Evolutionary conservation across 371 early-diverging fungal species (phyloP).

Genomic region (Rhizopus microsporus): DNA sequence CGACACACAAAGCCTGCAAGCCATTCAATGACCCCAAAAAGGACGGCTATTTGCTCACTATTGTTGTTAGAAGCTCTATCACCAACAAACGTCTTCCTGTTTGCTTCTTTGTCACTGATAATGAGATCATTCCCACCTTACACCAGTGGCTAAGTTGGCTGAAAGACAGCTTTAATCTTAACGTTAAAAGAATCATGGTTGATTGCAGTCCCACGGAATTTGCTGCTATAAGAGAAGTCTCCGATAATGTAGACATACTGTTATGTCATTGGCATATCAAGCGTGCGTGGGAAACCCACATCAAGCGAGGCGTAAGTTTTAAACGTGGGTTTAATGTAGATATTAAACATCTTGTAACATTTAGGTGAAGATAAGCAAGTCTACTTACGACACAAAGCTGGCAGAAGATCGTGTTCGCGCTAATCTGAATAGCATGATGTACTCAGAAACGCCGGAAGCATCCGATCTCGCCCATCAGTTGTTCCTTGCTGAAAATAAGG

Average conservation of each 20-base stretch:
- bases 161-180: neutral
- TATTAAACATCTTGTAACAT: no score
- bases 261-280: slow-evolving; percentile 18
- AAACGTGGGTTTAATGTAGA: no score
- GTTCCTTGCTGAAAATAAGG: no score
- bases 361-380: no score
- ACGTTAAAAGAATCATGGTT: slow-evolving; percentile 7
- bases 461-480: no score
- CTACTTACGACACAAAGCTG: no score
- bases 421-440: no score
- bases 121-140: neutral
- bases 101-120: slow-evolving; percentile 12
- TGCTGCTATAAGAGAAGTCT: neutral
- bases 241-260: neutral
- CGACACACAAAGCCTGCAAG: slow-evolving; percentile 6
- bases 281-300: slow-evolving; percentile 12
- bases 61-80: slow-evolving; percentile 1
- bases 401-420: no score
- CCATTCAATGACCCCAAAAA: neutral
- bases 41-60: neutral
- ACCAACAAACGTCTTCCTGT: slow-evolving; percentile 10
- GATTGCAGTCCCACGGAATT: slow-evolving; percentile 12
- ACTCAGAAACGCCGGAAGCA: no score
- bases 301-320: neutral
- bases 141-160: slow-evolving; percentile 4